A percentile compares a stretch with the other conserved stretches of the same genome.
Evolutionary conservation across 2,329 filamentous ascomycete species (phyloP).

Genomic region (Ambrosiella xylebori): DNA sequence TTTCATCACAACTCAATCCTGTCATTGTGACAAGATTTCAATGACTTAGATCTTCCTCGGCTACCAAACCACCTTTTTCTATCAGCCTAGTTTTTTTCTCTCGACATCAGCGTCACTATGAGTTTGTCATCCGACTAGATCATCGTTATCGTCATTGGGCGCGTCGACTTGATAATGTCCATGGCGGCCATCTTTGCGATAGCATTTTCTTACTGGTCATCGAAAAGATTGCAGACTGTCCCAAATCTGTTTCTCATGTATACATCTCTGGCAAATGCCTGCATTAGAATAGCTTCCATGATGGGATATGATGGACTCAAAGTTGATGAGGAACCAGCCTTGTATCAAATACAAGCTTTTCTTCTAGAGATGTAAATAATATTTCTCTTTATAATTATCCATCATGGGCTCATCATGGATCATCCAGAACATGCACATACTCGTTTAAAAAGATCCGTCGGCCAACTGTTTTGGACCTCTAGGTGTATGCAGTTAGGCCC

Average conservation of each 20-base stretch:
- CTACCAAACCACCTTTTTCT: background rate
- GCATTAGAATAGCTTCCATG: slow-evolving; percentile 47
- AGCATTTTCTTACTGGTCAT: slow-evolving; percentile 33
- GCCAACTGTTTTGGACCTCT: background rate
- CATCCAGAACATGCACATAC: background rate
- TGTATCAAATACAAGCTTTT: slow-evolving; percentile 47
- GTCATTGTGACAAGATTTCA: no score
- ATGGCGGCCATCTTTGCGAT: slow-evolving; percentile 33
- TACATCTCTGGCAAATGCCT: slow-evolving; percentile 41
- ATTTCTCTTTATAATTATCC: background rate
- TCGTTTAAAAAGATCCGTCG: background rate
- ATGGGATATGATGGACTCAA: slow-evolving; percentile 50
- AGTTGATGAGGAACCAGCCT: slow-evolving; percentile 31
- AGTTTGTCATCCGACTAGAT: slow-evolving; percentile 23
- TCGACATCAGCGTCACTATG: slow-evolving; percentile 9
- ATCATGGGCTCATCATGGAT: background rate
- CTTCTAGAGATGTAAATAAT: slow-evolving; percentile 46
- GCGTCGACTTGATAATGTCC: slow-evolving; percentile 36
- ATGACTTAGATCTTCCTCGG: no score
- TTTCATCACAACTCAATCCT: no score
- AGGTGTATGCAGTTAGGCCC: slow-evolving; percentile 67
- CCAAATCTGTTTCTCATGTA: slow-evolving; percentile 46
- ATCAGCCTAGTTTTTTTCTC: background rate
- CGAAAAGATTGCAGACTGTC: slow-evolving; percentile 37
- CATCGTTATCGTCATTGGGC: slow-evolving; percentile 31